These are phyloP conservation scores for Suhomyces bokatorum DNA, from an alignment of 1,139 yeast genomes.

Conservation along the genomic window DNA sequence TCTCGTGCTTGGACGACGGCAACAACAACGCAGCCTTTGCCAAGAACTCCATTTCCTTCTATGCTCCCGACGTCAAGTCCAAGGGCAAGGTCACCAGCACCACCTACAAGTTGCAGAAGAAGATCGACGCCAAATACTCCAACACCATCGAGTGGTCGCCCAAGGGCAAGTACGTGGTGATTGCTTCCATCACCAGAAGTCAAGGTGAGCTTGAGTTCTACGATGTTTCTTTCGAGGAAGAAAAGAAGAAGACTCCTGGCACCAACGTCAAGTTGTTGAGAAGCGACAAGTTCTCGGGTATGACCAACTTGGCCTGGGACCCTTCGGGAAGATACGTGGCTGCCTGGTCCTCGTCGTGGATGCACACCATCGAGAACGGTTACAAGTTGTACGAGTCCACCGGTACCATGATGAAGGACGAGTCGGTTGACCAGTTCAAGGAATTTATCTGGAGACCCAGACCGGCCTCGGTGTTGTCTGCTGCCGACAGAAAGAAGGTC, in stretches of 20 bases:
- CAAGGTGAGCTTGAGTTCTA: slow-evolving; percentile 78
- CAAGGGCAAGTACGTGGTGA: slow-evolving; percentile 82
- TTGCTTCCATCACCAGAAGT: slow-evolving; percentile 68
- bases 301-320: slow-evolving; percentile 91
- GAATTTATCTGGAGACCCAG: slow-evolving; percentile 97
- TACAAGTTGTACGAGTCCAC: slow-evolving; percentile 83
- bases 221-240: slow-evolving; percentile 72
- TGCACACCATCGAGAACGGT: slow-evolving; percentile 86
- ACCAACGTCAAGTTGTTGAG: slow-evolving; percentile 66
- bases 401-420: slow-evolving; percentile 76
- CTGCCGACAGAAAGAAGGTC: slow-evolving; percentile 84
- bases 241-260: slow-evolving; percentile 43
- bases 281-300: slow-evolving; percentile 67
- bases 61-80: slow-evolving; percentile 62
- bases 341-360: slow-evolving; percentile 86
- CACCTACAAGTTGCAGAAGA: slow-evolving; percentile 42
- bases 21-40: slow-evolving; percentile 69
- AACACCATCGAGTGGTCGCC: slow-evolving; percentile 90
- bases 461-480: slow-evolving; percentile 74
- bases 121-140: slow-evolving; percentile 61
- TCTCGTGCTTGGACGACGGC: slow-evolving; percentile 66
- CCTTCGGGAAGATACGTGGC: slow-evolving; percentile 91
- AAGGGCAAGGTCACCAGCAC: slow-evolving; percentile 30
- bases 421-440: slow-evolving; percentile 77
- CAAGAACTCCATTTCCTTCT: slow-evolving; percentile 74